Conservation (phyloP, 768 basidiomycete genomes). For the Trametes cubensis region DNA sequence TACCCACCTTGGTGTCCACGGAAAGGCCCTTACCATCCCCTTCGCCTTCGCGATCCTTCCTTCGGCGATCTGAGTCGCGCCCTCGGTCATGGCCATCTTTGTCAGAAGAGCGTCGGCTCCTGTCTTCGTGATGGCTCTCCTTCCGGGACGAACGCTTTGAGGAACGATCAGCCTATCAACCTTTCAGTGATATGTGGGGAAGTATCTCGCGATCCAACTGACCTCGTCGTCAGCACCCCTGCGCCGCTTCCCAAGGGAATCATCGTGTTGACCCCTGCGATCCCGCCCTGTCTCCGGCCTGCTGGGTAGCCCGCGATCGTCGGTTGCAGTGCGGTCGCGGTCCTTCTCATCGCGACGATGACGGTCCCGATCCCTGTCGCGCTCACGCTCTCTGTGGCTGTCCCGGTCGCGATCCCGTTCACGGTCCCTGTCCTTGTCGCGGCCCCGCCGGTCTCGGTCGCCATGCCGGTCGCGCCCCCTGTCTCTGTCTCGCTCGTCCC, state of each 20-base stretch:
- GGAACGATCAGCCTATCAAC: constrained; percentile 63
- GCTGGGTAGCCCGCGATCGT: constrained; percentile 59
- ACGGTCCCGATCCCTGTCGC: constrained; percentile 37
- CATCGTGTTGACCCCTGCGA: constrained; percentile 56
- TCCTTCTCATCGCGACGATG: constrained; percentile 49
- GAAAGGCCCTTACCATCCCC: constrained; percentile 48
- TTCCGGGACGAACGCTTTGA: constrained; percentile 84
- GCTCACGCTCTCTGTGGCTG: constrained; percentile 27
- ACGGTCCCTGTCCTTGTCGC: constrained; percentile 34
- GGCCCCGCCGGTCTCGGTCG: constrained; percentile 29
- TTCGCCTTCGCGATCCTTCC: constrained; percentile 66
- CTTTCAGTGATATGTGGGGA: not conserved
- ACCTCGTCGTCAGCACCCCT: constrained; percentile 76
- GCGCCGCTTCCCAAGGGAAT: constrained; percentile 72
- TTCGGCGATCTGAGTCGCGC: constrained; percentile 68
- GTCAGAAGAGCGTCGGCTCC: constrained; percentile 63
- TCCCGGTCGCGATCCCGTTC: constrained; percentile 35
- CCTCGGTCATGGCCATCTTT: constrained; percentile 70
- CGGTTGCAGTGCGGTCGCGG: constrained; percentile 48
- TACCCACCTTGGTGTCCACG: constrained; percentile 62
- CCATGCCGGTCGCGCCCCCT: constrained; percentile 35
- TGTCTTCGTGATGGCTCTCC: constrained; percentile 76
- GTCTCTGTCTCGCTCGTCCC: constrained; percentile 31
- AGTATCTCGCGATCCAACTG: constrained; percentile 31
- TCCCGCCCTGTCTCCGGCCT: constrained; percentile 64